Evolutionary conservation across 371 early-diverging fungal genomes (phyloP), one percentile per base, ranked within the genome.

Genomic region (Chytridium lagenaria): DNA sequence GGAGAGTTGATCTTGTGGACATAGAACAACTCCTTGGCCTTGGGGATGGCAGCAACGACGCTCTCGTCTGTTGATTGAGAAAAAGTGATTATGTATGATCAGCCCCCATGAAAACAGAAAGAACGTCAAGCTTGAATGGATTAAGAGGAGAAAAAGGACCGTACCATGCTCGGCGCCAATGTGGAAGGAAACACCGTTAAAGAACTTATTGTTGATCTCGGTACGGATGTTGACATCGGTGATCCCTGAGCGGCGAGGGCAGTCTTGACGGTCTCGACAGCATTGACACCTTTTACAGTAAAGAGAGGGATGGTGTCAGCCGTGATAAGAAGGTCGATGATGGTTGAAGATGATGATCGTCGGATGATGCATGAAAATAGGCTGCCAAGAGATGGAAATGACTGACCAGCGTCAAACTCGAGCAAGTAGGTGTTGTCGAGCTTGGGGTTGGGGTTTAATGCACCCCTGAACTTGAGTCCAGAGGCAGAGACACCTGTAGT

Each of bases 181-280:
- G 57, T 26, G 7, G 57, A 57, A 7, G 10, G 57, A 57, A 10
- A 57, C 57, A 30, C 57, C 57, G 23, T 57, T 57, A 26, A 57
- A 57, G 57, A 57, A 30, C 26, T 63, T 63, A 12, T n/a, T 72
- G 16, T 36, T 55, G 59, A 51, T 36, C 39, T 36, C 23, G 1
- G 52, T 34, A 19, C 72, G 67, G 28, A 67, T 30, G 57, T 7
- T 57, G 23, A 57, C 23, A 26, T 57, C 57, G n/a, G n/a, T n/a
- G n/a, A n/a, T n/a, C n/a, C n/a, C n/a, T 63, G 63, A n/a, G n/a
- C n/a, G n/a, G 63, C 63, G 7, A 63, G 23, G 63, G 15, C 7
- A 31, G 31, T 16, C 16, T 19, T 63, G 36, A 63, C 36, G 33
- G 26, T 10, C 31, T 19, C 63, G 16, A 16, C 63, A 30, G 63